These are phyloP conservation scores for Calonectria leucothoes DNA, from an alignment of 2,329 filamentous ascomycete genomes.

Conservation along the genomic window DNA sequence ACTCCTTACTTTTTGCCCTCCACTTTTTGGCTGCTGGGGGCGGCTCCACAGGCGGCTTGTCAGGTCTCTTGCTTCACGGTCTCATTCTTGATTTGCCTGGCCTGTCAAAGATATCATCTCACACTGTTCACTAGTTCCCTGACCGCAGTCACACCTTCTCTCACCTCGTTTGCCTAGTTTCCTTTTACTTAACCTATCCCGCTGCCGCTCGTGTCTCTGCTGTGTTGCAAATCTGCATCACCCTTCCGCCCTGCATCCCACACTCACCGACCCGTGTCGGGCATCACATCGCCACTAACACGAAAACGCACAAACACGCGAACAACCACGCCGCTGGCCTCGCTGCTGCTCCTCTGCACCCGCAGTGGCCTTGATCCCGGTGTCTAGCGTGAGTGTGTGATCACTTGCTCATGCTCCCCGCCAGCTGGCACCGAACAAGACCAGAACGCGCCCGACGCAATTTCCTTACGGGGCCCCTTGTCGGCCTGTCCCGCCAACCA, in stretches of 20 bases:
- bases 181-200: not conserved
- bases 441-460: constrained; percentile 15
- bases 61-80: constrained; percentile 10
- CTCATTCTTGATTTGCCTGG: not conserved
- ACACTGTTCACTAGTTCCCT: not conserved
- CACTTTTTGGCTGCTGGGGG: not conserved
- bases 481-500: constrained; percentile 25
- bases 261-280: not conserved
- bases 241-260: not conserved
- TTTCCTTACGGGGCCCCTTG: constrained; percentile 22
- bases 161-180: not conserved
- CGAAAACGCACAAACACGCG: not conserved
- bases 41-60: constrained; percentile 11
- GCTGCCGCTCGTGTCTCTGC: not conserved
- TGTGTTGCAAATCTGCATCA: not conserved
- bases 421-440: constrained; percentile 4
- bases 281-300: not conserved
- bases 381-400: not conserved
- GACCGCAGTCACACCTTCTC: not conserved
- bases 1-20: not conserved
- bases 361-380: not conserved
- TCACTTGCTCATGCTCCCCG: not conserved
- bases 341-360: not conserved
- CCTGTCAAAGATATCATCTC: not conserved
- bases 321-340: not conserved